Percentiles rank a stretch among this genome's conserved stretches.
Evolutionary conservation across 2,329 filamentous ascomycete genomes (phyloP).

Genomic region (Apiospora koreana): DNA sequence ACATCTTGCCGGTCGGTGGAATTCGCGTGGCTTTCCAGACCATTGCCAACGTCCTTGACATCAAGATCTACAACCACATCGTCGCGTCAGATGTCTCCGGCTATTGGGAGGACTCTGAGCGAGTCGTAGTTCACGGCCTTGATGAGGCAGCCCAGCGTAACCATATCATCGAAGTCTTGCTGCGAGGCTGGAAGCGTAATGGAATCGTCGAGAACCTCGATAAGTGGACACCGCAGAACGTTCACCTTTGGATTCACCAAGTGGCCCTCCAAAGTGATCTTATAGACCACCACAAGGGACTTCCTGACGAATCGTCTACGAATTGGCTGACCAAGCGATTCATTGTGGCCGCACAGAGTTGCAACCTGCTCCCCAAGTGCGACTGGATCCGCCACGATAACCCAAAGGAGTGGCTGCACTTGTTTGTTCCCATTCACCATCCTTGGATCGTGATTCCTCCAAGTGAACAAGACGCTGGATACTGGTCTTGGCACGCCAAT

Average conservation of each 20-base stretch:
- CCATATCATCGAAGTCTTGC: too few relatives aligned
- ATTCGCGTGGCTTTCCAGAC: background rate
- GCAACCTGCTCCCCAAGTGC: background rate
- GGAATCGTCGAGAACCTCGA: too few relatives aligned
- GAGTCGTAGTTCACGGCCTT: too few relatives aligned
- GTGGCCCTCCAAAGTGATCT: background rate
- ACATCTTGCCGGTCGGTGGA: background rate
- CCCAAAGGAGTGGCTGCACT: background rate
- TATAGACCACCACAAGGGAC: rapidly evolving
- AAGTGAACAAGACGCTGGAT: background rate
- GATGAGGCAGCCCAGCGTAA: too few relatives aligned
- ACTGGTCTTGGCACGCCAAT: background rate
- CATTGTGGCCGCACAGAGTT: background rate
- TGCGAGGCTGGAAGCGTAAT: too few relatives aligned
- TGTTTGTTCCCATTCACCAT: background rate
- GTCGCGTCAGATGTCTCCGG: background rate
- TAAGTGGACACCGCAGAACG: too few relatives aligned
- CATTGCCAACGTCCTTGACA: background rate
- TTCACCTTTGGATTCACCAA: too few relatives aligned
- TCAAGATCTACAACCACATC: background rate
- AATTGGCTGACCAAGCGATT: background rate
- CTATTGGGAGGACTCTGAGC: background rate
- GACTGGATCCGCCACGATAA: background rate
- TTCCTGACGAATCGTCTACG: background rate
- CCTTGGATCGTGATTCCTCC: background rate